Evolutionary conservation across 139 green algal species (phyloP), one percentile per base, ranked within the genome.

Genomic region (Coelastrella sp.): DNA sequence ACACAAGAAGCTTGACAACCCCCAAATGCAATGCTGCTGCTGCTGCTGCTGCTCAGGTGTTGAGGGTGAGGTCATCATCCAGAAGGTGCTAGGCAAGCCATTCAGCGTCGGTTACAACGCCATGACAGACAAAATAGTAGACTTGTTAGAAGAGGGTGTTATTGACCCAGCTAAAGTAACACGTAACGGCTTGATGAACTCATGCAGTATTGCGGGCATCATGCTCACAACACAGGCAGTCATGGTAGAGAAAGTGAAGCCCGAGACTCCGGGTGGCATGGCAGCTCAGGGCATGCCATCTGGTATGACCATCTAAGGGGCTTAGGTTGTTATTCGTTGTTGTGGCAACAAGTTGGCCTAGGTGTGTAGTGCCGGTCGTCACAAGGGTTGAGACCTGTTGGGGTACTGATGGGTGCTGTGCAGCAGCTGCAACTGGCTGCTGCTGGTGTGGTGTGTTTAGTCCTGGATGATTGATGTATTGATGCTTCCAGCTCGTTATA

Each of bases 81-180:
- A 99, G 93, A 96, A 95, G 90, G 92, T 99, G 88, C 79, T 97
- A 89, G 96, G 97, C 80, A 92, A 95, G 93, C 83, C 93, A 16
- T 99, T 98, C 89, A 94, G 98, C 90, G 95, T 97, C 71, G 98
- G 98, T 13, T 99, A 99, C 97, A 99, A 99, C 92, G 98, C 98
- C 60, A 98, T 98, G 95, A 90, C 93, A 23, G 93, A 93, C 91
- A 92, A 90, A 73, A 75, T 95, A 10, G 92, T 97, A 92, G 93
- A 99, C 92, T 92, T 99, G 81, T 73, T 99, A 32, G 96, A 97
- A 65, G 93, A 93, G 13, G 98, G 98, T 81, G 96, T 99, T 19
- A 97, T 99, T 74, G 98, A 99, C 95, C 98, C 98, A 47, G 97
- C 97, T 86, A 99, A 99, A 96, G 96, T 99, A 22, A 99, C 98